These are phyloP conservation scores for Leccinum longicurvipes DNA, from an alignment of 768 basidiomycete species.

Conservation along the genomic window DNA sequence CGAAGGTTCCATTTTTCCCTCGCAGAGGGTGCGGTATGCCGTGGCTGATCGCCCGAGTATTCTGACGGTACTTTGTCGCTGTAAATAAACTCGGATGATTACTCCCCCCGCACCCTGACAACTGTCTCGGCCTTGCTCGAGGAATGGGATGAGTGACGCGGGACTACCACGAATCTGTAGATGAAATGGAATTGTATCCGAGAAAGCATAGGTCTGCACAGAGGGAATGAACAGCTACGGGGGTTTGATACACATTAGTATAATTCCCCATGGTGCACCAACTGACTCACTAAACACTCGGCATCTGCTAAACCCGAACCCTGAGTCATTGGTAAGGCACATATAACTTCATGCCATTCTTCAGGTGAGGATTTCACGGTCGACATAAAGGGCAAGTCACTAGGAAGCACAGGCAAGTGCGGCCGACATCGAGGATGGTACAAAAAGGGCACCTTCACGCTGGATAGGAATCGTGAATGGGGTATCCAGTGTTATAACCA, in stretches of 20 bases:
- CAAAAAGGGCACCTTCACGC: conserved; percentile 46
- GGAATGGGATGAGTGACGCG: conserved; percentile 44
- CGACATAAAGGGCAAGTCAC: conserved; percentile 47
- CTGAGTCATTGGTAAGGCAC: conserved; percentile 39
- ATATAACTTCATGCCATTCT: conserved; percentile 58
- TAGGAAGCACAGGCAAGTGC: conserved; percentile 46
- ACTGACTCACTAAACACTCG: conserved; percentile 45
- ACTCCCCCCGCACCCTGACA: conserved; percentile 9
- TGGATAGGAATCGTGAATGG: conserved; percentile 18
- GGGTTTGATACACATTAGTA: not conserved
- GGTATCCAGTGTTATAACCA: not conserved
- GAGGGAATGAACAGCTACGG: conserved; percentile 59
- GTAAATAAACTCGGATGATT: conserved; percentile 46
- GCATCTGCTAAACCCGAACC: conserved; percentile 37
- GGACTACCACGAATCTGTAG: conserved; percentile 53
- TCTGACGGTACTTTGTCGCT: conserved; percentile 46
- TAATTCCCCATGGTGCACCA: not conserved
- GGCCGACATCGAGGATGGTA: conserved; percentile 58
- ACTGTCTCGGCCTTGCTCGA: conserved; percentile 23
- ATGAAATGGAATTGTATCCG: conserved; percentile 62
- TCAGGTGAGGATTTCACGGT: conserved; percentile 61
- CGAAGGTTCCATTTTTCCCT: conserved; percentile 47
- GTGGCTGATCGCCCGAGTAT: conserved; percentile 21
- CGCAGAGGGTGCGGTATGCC: conserved; percentile 36
- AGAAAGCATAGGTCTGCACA: conserved; percentile 49